Evolutionary conservation across 176 grass and related monocot genomes (phyloP).

Genomic region (Themeda triandra): DNA sequence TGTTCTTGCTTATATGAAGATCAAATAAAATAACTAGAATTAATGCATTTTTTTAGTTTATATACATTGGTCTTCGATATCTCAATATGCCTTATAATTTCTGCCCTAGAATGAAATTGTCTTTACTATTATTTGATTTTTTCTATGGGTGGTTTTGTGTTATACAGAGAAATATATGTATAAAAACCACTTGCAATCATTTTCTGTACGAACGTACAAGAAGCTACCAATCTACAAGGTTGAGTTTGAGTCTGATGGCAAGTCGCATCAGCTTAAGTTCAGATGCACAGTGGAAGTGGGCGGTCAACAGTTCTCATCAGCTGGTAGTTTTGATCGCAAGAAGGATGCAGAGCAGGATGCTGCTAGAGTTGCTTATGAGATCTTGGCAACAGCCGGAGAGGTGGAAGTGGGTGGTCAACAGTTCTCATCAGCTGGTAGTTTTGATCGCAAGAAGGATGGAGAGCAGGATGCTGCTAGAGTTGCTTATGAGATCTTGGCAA

Average conservation of each 20-base stretch:
- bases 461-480: constrained; percentile 52
- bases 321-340: constrained; percentile 27
- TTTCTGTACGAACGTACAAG: neutral
- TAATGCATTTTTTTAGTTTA: neutral
- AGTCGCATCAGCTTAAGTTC: constrained; percentile 37
- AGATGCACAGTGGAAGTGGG: constrained; percentile 46
- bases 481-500: constrained; percentile 38
- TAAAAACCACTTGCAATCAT: constrained; percentile 51
- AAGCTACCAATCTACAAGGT: constrained; percentile 38
- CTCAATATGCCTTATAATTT: neutral
- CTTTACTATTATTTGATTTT: constrained; percentile 14
- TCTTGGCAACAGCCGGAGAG: constrained; percentile 10
- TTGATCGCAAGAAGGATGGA: constrained; percentile 53
- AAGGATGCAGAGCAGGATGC: constrained; percentile 68
- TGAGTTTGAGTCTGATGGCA: constrained; percentile 23
- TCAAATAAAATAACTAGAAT: neutral
- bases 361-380: constrained; percentile 47
- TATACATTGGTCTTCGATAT: neutral
- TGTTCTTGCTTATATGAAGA: neutral
- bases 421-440: constrained; percentile 35
- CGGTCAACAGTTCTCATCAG: constrained; percentile 32
- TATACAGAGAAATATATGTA: constrained; percentile 38
- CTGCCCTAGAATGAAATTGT: constrained; percentile 1
- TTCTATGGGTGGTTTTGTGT: neutral
- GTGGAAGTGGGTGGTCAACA: constrained; percentile 31